A percentile compares a stretch with the other conserved stretches of the same genome.
These are phyloP conservation scores for Scheffersomyces ergatensis DNA, from an alignment of 805 yeast genomes.

Conservation along the genomic window DNA sequence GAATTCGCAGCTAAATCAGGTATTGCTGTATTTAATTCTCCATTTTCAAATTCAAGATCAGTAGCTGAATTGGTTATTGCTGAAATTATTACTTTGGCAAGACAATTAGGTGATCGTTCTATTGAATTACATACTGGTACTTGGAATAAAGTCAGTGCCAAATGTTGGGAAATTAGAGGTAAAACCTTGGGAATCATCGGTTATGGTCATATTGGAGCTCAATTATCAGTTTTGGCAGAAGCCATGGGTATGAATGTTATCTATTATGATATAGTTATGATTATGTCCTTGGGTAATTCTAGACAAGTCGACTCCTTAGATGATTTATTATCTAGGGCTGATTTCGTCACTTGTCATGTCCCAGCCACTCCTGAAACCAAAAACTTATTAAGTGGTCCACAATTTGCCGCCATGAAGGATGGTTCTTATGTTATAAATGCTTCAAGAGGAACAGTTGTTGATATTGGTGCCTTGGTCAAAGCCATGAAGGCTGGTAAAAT, in stretches of 20 bases:
- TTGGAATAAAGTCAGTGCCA: conserved; percentile 94
- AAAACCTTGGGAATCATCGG: conserved; percentile 96
- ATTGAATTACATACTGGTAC: conserved; percentile 93
- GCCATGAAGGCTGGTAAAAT: conserved; percentile 92
- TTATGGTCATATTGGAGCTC: conserved; percentile 98
- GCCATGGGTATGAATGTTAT: conserved; percentile 96
- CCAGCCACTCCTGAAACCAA: conserved; percentile 93
- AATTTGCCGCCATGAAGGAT: conserved; percentile 93
- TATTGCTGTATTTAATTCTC: conserved; percentile 96
- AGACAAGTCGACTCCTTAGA: conserved; percentile 84
- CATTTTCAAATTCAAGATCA: conserved; percentile 96
- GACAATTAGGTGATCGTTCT: conserved; percentile 96
- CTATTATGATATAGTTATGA: conserved; percentile 87
- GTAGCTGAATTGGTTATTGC: conserved; percentile 97
- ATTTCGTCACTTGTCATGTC: conserved; percentile 90
- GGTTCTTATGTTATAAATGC: conserved; percentile 95
- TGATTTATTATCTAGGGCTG: conserved; percentile 77
- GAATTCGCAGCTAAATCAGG: conserved; percentile 90
- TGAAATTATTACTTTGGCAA: conserved; percentile 88
- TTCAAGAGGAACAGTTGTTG: conserved; percentile 96
- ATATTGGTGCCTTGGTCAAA: conserved; percentile 87
- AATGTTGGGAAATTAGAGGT: conserved; percentile 99
- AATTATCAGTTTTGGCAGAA: conserved; percentile 94
- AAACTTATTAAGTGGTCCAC: conserved; percentile 84
- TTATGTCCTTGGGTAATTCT: conserved; percentile 96